Percentiles rank a stretch among this genome's conserved stretches.
Evolutionary conservation across 1,139 yeast genomes (phyloP).

Genomic region (Dujonia santamariae): DNA sequence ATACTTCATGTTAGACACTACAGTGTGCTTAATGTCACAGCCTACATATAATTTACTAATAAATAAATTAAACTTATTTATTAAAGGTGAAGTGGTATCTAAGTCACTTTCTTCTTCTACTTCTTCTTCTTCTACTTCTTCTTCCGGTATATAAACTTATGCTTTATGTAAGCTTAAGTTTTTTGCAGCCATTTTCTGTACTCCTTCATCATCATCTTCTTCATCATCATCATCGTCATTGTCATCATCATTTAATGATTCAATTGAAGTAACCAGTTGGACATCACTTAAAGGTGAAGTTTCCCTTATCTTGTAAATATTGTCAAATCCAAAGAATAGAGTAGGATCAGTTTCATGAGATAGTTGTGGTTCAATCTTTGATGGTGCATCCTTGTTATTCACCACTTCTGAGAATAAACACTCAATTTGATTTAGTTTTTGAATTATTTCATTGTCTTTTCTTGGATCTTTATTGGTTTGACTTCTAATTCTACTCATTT

Average conservation of each 20-base stretch:
- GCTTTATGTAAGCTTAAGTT: no score
- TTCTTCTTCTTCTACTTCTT: no score
- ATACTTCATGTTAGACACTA: no score
- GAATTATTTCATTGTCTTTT: slow-evolving; percentile 7
- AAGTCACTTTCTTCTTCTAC: no score
- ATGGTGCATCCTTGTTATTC: neutral
- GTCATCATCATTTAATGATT: slow-evolving; percentile 6
- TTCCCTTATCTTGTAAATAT: neutral
- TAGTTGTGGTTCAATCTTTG: neutral
- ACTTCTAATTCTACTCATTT: slow-evolving; percentile 3
- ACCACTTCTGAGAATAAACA: slow-evolving; percentile 5
- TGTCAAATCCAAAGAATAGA: slow-evolving; percentile 3
- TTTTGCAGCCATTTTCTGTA: no score
- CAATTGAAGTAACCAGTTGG: slow-evolving; percentile 8
- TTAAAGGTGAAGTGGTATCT: no score
- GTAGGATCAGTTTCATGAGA: neutral
- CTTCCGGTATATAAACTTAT: no score
- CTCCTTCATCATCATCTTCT: no score
- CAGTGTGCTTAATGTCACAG: no score
- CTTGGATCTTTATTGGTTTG: slow-evolving; percentile 2
- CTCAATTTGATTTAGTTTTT: slow-evolving; percentile 8
- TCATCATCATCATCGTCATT: slow-evolving; percentile 1
- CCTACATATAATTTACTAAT: no score
- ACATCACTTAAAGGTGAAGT: slow-evolving; percentile 2
- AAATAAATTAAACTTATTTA: no score